Base-by-base conservation (phyloP, 805 yeast species). In the Cyberlindnera sargentensis region DNA sequence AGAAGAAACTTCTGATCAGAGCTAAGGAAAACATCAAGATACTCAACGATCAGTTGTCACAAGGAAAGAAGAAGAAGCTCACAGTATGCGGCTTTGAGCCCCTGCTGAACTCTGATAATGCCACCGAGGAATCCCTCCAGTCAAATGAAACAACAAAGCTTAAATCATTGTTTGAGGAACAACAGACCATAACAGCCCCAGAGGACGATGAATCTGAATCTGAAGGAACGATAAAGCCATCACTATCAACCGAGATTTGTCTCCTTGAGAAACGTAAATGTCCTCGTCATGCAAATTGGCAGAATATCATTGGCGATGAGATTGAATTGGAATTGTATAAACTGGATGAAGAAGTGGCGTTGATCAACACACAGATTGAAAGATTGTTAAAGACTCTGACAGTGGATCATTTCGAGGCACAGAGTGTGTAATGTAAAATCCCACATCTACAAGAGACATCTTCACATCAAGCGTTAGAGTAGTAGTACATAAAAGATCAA, bases 71-170 rank as follows among this genome's bases (percentile, higher is more conserved):
- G 51, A 68, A 62, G 43, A 73, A 67, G 44, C 45, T 68, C 26
- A 82, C 78, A 34, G 60, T 78, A 4, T 80, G 85, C 59, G 79
- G 79, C 8, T 79, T 66, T 54, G 76, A 76, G 44, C 47, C 57
- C 9, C 39, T 55, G 4, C 52, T 68, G 28, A 46, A 46, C 6
- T 44, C 42, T 4, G 47, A 34, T 8, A 29, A 15, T 2, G 8
- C 24, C 20, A 39, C 6, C 28, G 34, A 32, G 15, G 36, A 40
- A 11, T 28, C n/a, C 5, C 45, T 39, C 44, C 39, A n/a, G 39
- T 46, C 6, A 43, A 52, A 51, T 23, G 49, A 57, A 27, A 41
- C 33, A 1, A 40, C 38, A 4, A 7, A 5, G 1, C 20, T 58
- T 7, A 43, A 38, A 1, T 33, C 23, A 35, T 50, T 46, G 23